These are phyloP conservation scores for Claviceps sp. DNA, from an alignment of 2,329 filamentous ascomycete genomes.

Conservation along the genomic window DNA sequence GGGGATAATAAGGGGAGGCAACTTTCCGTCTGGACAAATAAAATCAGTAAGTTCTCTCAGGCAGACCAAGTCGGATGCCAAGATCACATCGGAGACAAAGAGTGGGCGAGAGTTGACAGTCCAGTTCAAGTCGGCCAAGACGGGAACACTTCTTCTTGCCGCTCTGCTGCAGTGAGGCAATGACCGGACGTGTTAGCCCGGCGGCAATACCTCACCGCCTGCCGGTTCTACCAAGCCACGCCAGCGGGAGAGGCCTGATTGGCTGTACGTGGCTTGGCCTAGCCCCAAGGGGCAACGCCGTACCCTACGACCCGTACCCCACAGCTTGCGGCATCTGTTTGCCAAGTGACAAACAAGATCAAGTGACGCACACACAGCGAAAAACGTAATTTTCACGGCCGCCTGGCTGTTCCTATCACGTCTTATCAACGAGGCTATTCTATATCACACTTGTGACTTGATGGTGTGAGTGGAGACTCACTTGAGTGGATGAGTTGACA, in stretches of 20 bases:
- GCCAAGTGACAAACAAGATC: not conserved
- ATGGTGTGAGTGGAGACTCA: no score
- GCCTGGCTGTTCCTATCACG: not conserved
- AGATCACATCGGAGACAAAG: not conserved
- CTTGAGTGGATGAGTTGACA: no score
- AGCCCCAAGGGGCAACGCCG: not conserved
- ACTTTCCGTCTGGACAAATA: not conserved
- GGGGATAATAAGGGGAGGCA: not conserved
- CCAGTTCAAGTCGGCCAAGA: not conserved
- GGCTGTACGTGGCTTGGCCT: not conserved
- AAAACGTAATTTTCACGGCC: not conserved
- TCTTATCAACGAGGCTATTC: not conserved
- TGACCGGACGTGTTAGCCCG: slow-evolving; percentile 8
- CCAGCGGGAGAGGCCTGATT: slow-evolving; percentile 5
- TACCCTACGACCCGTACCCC: no score
- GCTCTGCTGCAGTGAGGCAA: not conserved
- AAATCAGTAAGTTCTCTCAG: no score
- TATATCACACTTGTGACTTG: no score
- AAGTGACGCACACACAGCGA: not conserved
- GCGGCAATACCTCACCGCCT: slow-evolving; percentile 10
- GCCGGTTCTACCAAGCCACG: slow-evolving; percentile 5
- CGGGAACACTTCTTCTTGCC: not conserved
- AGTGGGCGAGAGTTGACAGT: not conserved
- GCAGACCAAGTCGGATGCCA: not conserved
- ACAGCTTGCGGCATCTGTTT: no score